Base-by-base conservation (phyloP, 495 filamentous ascomycete genomes). In the Amorphotheca resinae region DNA sequence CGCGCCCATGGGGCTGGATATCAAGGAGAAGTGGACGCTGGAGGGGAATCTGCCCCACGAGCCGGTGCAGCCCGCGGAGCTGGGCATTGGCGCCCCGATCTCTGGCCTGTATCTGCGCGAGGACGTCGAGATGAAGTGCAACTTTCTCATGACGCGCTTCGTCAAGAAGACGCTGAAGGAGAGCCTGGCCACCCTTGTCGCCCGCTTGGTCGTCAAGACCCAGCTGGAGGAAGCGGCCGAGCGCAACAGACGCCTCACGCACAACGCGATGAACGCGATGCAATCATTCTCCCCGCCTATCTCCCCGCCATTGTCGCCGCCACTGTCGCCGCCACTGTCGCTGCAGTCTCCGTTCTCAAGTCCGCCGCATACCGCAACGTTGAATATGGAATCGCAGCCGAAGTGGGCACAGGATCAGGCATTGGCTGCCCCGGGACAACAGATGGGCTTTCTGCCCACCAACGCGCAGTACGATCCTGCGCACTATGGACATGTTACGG, bases 121-220 rank as follows among this genome's bases (percentile, higher is more conserved):
- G 61, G 83, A 87, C 44, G 74, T 86, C 39, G 74, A 84, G 41
- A 74, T 91, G 61, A 68, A 70, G 44, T 87, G 80, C 65, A 87
- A 87, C 53, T 63, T 85, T 22, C 59, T 84, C 45, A 68, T 85
- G 63, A 69, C 75, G 0, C 58, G 64, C 11, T 87, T 87, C 54
- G 80, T 91, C 16, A 84, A 79, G 64, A 74, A 72, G 58, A 82
- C 75, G 20, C 64, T 87, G 30, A 82, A 82, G 52, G 80, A 80
- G 44, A 69, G 76, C 1, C 79, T 84, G 44, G 67, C 64, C 20
- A 66, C 70, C 1, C 64, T 91, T 25, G 79, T 87, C 0, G 76
- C 79, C 20, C 61, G 76, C 6, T 59, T 88, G 23, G 62, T 80
- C n/a, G 65, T 70, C 41, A 82, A 82, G 50, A 68, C 77, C 22